Evolutionary conservation across 2,329 filamentous ascomycete species (phyloP).

Genomic region (Meredithiella fracta): DNA sequence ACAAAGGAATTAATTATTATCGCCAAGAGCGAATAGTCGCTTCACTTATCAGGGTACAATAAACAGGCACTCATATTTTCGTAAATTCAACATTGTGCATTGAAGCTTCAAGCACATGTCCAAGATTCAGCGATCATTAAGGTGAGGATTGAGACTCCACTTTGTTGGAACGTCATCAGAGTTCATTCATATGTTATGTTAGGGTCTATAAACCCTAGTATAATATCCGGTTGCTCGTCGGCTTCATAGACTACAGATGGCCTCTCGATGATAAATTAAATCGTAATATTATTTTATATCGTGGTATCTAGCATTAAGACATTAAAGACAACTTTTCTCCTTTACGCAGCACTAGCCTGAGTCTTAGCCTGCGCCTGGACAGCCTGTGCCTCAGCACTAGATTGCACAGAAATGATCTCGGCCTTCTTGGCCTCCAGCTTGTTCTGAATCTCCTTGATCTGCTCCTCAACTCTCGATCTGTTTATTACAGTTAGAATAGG

Average conservation of each 20-base stretch:
- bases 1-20: no score
- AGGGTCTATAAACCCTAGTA: background rate
- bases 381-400: constrained; percentile 27
- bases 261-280: no score
- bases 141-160: background rate
- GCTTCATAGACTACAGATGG: no score
- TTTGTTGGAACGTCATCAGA: background rate
- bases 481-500: constrained; percentile 14
- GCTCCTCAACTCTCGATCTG: constrained; percentile 25
- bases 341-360: constrained; percentile 2
- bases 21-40: no score
- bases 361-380: constrained; percentile 10
- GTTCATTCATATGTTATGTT: background rate
- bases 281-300: no score
- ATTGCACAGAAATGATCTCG: constrained; percentile 41
- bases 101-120: background rate
- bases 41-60: no score
- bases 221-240: background rate
- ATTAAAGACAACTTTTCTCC: background rate
- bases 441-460: constrained; percentile 38
- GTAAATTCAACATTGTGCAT: no score
- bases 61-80: no score
- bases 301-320: constrained; percentile 2
- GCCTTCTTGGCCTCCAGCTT: constrained; percentile 43
- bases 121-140: background rate